Base-by-base conservation (phyloP, 148 eudicot species). In the Salicornia ramosissima region DNA sequence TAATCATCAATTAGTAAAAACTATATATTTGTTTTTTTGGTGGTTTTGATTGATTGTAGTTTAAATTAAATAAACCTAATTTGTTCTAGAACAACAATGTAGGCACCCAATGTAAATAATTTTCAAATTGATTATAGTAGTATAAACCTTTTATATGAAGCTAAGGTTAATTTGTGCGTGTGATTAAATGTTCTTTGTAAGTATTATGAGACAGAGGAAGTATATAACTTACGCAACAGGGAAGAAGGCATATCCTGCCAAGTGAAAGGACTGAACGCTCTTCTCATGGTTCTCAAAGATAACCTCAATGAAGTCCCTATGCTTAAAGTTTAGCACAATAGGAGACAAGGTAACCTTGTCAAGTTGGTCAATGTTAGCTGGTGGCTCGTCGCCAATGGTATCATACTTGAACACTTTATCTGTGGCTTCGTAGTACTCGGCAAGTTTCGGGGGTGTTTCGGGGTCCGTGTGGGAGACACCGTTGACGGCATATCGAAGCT, bases 221-320 rank as follows among this genome's bases (percentile, higher is more conserved):
- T 31, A 60, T 62, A 39, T 62, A 19, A 69, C 74, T 71, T 72
- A 80, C 80, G 77, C 89, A 3, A 86, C 89, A 13, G 89, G 72
- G 82, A 83, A 86, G 82, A 86, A 86, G 3, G 89, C 75, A 61
- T 74, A 86, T 14, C 89, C 89, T 14, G 69, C 68, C 75, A 86
- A 59, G 58, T 83, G 87, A 78, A 81, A 86, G 4, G 80, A 31
- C 29, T 86, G 86, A 16, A 83, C 69, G 24, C 78, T 79, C 73
- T 74, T 86, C 75, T 85, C 86, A 46, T 80, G 86, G 45, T 85
- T 85, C 75, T 85, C 86, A 13, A 85, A 69, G 39, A 85, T 73
- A 70, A 85, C 57, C 78, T 85, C 89, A 46, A 85, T 70, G 25
- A 74, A 85, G 46, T 85, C 74, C 28, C 89, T 77, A 75, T 64